phyloP scores from a whole-genome alignment of 768 basidiomycete species.

The Suillus plorans region DNA sequence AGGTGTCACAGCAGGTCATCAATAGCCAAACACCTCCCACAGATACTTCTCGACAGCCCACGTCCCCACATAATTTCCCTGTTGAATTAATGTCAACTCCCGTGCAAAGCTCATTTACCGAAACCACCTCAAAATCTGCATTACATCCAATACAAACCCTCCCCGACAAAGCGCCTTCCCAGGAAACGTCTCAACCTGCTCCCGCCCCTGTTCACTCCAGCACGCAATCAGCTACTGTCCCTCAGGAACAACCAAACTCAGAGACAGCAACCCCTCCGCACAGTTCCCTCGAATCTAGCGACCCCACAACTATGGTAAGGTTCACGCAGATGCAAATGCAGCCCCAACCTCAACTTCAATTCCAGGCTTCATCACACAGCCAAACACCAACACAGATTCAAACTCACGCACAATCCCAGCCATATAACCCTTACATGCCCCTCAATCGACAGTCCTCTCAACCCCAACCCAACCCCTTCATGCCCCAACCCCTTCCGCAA shows the following conservation, averaged over 20 bases:
- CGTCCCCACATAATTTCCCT: conserved; percentile 14
- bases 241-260: neutral
- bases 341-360: conserved; percentile 1
- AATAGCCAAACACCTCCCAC: conserved; percentile 14
- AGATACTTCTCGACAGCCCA: conserved; percentile 18
- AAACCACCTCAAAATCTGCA: neutral
- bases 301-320: conserved; percentile 23
- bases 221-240: neutral
- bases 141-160: neutral
- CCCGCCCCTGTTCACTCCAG: neutral
- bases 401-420: conserved; percentile 5
- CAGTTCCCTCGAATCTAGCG: conserved; percentile 21
- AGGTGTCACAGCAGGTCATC: conserved; percentile 1
- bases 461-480: conserved; percentile 6
- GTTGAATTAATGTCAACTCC: conserved; percentile 3
- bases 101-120: neutral
- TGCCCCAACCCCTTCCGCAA: conserved; percentile 15
- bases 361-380: conserved; percentile 1
- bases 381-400: conserved; percentile 5
- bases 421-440: conserved; percentile 5
- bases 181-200: neutral
- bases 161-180: neutral
- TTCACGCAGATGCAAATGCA: conserved; percentile 24
- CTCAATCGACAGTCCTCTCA: conserved; percentile 2
- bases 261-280: neutral